Conservation (phyloP, 108 stramenopile genomes). For the Nitzschia sp. region DNA sequence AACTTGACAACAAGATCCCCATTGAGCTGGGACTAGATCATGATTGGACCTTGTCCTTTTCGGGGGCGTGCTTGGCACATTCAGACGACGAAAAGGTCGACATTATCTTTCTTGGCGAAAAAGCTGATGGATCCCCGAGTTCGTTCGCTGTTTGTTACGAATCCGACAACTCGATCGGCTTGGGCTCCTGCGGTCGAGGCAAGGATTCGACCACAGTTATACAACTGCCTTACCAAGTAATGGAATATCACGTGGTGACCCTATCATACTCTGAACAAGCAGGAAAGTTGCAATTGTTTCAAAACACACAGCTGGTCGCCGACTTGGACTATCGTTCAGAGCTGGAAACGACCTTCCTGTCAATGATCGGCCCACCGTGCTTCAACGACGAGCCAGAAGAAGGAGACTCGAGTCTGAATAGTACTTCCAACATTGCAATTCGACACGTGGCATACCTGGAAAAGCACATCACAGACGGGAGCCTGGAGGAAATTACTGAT, state of each 20-base stretch:
- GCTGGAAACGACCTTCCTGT: not conserved
- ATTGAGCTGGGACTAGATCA: not conserved
- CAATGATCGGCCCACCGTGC: not conserved
- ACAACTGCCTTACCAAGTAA: not conserved
- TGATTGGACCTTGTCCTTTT: not conserved
- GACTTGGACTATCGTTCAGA: not conserved
- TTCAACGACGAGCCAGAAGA: not conserved
- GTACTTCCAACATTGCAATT: not conserved
- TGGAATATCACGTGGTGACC: not conserved
- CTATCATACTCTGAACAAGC: not conserved
- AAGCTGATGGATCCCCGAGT: not conserved
- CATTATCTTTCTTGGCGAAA: not conserved
- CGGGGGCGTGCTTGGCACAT: not conserved
- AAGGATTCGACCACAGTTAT: not conserved
- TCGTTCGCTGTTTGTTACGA: not conserved
- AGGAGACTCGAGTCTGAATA: not conserved
- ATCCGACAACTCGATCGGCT: not conserved
- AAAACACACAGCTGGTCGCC: not conserved
- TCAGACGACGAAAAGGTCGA: not conserved
- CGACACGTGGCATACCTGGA: conserved; percentile 1
- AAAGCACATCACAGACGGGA: not conserved
- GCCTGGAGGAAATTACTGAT: not conserved
- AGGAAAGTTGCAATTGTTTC: not conserved
- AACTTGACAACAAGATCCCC: not conserved
- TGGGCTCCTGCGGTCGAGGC: not conserved